Conservation (phyloP, 306 rosid genomes). For the Luffa aegyptiaca region DNA sequence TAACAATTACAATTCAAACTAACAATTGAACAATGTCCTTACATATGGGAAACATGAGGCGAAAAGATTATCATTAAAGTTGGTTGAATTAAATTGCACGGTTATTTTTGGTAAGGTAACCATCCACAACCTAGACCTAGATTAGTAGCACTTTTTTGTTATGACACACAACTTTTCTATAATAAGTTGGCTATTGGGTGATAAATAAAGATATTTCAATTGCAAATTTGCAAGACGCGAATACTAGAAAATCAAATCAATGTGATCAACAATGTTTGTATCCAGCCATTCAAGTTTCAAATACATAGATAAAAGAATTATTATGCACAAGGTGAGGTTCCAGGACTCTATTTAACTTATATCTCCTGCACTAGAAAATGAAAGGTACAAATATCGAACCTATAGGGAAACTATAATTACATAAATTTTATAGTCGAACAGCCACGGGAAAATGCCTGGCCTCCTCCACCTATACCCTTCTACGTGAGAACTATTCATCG, state of each 20-base stretch:
- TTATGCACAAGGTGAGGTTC: neutral
- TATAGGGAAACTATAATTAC: neutral
- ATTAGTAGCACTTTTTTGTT: neutral
- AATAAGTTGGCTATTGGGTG: neutral
- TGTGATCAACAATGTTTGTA: neutral
- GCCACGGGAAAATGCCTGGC: neutral
- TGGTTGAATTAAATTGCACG: neutral
- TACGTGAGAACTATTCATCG: neutral
- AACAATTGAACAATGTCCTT: neutral
- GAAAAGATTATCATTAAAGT: neutral
- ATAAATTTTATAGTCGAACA: neutral
- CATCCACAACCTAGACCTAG: neutral
- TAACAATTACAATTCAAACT: neutral
- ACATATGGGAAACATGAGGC: neutral
- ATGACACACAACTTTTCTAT: neutral
- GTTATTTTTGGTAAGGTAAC: neutral
- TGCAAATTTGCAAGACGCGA: neutral
- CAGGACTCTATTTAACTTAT: neutral
- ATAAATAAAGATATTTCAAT: neutral
- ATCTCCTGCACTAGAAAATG: neutral
- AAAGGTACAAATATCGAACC: neutral
- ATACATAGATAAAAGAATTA: neutral
- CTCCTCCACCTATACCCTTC: neutral
- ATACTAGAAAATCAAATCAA: neutral
- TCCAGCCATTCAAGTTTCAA: neutral